These are phyloP conservation scores for Diplodia corticola DNA, from an alignment of 2,329 filamentous ascomycete genomes.

Conservation along the genomic window DNA sequence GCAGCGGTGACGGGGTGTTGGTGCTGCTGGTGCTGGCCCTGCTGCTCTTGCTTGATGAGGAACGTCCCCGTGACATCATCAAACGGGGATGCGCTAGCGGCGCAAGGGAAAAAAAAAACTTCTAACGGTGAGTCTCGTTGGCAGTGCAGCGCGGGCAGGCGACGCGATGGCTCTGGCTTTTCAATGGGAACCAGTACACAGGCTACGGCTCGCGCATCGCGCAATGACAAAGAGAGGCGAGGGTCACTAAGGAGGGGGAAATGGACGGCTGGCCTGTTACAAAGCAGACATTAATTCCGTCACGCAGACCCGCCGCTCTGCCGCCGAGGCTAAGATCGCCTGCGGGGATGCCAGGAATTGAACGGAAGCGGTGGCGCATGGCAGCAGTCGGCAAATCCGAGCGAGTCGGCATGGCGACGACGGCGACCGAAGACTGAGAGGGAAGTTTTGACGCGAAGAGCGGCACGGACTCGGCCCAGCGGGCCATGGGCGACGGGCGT, in stretches of 20 bases:
- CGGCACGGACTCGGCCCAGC: neutral
- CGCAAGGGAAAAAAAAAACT: neutral
- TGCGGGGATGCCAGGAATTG: neutral
- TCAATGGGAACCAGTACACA: neutral
- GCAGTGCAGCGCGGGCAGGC: neutral
- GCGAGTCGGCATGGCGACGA: neutral
- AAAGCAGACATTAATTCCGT: slow-evolving; percentile 17
- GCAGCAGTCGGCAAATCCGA: neutral
- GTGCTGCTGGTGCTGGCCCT: neutral
- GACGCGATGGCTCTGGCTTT: neutral
- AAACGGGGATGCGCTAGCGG: neutral
- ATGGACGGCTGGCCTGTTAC: slow-evolving; percentile 8
- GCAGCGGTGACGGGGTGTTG: neutral
- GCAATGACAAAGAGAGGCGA: neutral
- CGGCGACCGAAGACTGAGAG: neutral
- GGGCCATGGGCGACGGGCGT: neutral
- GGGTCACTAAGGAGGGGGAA: neutral
- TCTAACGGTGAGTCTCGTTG: neutral
- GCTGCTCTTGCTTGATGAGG: neutral
- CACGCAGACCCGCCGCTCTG: slow-evolving; percentile 14
- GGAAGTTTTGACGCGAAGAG: neutral
- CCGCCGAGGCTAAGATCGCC: slow-evolving; percentile 8
- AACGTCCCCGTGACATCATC: slow-evolving; percentile 8
- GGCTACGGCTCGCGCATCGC: neutral
- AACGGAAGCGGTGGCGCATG: neutral